Evolutionary conservation across 441 rosid species (phyloP).

Genomic region (Jatropha podagrica): DNA sequence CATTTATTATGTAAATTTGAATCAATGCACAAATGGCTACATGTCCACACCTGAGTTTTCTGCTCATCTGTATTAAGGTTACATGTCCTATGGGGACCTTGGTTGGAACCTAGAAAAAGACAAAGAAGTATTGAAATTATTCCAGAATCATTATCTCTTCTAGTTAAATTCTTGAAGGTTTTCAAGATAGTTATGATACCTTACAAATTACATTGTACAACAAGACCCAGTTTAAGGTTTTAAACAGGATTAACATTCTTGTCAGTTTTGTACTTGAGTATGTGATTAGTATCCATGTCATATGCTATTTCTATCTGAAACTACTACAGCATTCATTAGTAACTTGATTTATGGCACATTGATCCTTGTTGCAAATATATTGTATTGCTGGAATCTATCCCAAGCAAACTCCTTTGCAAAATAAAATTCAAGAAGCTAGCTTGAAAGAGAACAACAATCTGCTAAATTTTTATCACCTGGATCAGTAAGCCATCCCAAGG

Average conservation of each 20-base stretch:
- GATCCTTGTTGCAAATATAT: background rate
- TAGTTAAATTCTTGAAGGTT: background rate
- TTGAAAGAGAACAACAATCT: conserved; percentile 15
- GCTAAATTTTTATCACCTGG: conserved; percentile 46
- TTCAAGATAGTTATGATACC: background rate
- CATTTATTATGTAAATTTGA: conserved; percentile 6
- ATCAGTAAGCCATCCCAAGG: conserved; percentile 89
- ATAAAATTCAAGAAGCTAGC: conserved; percentile 7
- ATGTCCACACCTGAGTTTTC: conserved; percentile 64
- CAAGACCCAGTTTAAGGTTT: background rate
- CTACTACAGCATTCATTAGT: too few relatives aligned
- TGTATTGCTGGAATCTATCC: conserved; percentile 8
- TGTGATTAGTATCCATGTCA: background rate
- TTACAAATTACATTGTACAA: background rate
- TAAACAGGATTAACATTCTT: background rate
- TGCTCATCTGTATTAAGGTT: conserved; percentile 67
- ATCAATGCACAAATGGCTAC: background rate
- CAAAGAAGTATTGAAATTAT: conserved; percentile 27
- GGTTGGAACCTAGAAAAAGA: conserved; percentile 53
- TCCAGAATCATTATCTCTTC: background rate
- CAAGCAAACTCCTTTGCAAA: background rate
- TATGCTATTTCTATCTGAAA: too few relatives aligned
- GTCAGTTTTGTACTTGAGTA: conserved; percentile 10
- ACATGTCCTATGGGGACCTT: conserved; percentile 76
- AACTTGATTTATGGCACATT: too few relatives aligned